Base-by-base conservation (phyloP, 23 red algal genomes). In the Gracilaria caudata region DNA sequence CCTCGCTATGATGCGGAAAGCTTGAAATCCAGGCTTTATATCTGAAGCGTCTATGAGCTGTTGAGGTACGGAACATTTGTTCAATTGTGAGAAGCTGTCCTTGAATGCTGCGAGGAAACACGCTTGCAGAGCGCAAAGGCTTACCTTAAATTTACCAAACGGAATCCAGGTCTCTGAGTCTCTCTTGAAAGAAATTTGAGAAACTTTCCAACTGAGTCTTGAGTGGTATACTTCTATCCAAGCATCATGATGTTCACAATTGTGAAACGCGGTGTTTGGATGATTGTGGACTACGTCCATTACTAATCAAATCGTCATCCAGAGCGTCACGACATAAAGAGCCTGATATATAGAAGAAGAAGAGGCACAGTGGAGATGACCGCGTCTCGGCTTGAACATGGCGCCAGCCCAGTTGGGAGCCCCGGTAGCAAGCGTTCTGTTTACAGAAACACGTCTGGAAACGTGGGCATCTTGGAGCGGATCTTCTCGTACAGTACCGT, bases 181-280 rank as follows among this genome's bases (percentile, higher is more conserved):
- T 51, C 46, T 89, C 35, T 60, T 58, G 39, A 78, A 89, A 34
- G 85, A 89, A 46, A 89, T 89, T 32, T 89, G 85, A 65, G 36
- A 78, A 29, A 79, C 10, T 56, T 33, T 77, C 85, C 85, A 89
- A 47, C 68, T 78, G 26, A 24, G 70, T 55, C 73, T 68, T 11
- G 85, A 89, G 26, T 89, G 73, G 57, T 65, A 89, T 8, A 89
- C 20, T 33, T 89, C 85, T 12, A 89, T 79, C 85, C 85, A 89
- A 8, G 77, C 43, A 10, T 75, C 38, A 21, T 47, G 37, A 29
- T 75, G n/a, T 19, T 75, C 43, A n/a, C 23, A 49, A 21, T 29
- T 11, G 21, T 21, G 70, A 63, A 80, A 80, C 6, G 77, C 77
- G 12, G 77, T 80, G 51, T 80, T 80, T 8, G 77, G 77, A 20